Percentiles rank a stretch among this genome's conserved stretches.
phyloP scores from a whole-genome alignment of 2,329 filamentous ascomycete species.

The Grosmannia serpens region DNA sequence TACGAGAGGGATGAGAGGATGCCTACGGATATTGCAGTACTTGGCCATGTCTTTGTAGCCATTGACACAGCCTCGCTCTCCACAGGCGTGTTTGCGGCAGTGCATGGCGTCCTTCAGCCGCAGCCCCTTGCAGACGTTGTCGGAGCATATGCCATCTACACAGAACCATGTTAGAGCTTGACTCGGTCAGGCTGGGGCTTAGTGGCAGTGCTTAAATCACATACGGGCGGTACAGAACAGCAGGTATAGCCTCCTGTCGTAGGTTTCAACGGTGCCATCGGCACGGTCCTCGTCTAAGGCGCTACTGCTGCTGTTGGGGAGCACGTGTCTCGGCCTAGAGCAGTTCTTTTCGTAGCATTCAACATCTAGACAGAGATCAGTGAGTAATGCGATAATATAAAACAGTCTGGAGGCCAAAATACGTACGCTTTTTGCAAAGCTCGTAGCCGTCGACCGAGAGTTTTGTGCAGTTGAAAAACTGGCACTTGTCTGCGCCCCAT shows the following conservation, averaged over 20 bases:
- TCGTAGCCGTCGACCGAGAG: neutral
- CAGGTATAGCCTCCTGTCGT: conserved; percentile 4
- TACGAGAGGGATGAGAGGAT: neutral
- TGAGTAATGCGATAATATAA: too few relatives aligned
- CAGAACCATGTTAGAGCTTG: neutral
- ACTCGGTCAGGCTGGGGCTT: neutral
- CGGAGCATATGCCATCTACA: neutral
- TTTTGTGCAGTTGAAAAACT: neutral
- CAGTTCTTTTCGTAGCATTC: conserved; percentile 5
- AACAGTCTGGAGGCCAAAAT: too few relatives aligned
- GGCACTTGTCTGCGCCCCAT: conserved; percentile 4
- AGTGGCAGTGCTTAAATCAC: neutral
- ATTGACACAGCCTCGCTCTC: conserved; percentile 5
- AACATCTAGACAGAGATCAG: conserved; percentile 1
- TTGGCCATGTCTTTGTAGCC: neutral
- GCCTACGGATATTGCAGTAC: conserved; percentile 6
- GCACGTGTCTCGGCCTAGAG: neutral
- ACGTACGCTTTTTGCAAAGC: conserved; percentile 10
- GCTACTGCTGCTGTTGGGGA: neutral
- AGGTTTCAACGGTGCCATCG: conserved; percentile 7
- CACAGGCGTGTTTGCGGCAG: conserved; percentile 10
- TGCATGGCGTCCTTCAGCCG: conserved; percentile 1
- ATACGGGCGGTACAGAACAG: conserved; percentile 6
- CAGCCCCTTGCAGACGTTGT: conserved; percentile 1
- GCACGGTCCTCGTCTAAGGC: neutral